Base-by-base conservation (phyloP, 345 rosid genomes). In the Trapa bicornis region DNA sequence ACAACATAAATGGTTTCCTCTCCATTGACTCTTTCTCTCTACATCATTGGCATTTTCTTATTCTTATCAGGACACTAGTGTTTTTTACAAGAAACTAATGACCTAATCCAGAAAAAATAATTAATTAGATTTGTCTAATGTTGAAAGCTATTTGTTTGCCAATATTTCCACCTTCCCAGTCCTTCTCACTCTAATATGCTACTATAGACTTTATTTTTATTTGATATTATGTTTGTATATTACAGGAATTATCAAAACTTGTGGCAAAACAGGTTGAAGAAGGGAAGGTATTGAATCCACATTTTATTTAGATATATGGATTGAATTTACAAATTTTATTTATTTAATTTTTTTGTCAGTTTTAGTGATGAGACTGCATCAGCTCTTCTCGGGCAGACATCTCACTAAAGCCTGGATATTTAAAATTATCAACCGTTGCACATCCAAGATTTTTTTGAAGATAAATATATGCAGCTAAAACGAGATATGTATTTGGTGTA, bases 211-310 rank as follows among this genome's bases (percentile, higher is more conserved):
- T 37, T 37, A 11, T 41, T 41, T 41, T 41, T 8, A 14, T 53
- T 33, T 67, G 11, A 35, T 67, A 5, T 38, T 17, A 22, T 14
- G 56, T 66, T 70, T 16, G 68, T 48, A 57, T 71, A 8, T 52
- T 81, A 74, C 86, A 93, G 98, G 90, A 93, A 70, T 70, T 93
- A 70, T 75, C 90, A 8, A 93, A 87, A 80, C 72, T 90, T 76
- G 98, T 93, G 65, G 96, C 96, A 42, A 93, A 88, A 77, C 89
- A 84, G 74, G 75, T 94, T 74, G 98, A 93, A 79, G 97, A 93
- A 76, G 96, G 96, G 54, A 90, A 90, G 98, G 98, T 93, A 66
- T 52, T 58, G 67, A 64, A 48, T 72, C 1, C 22, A 50, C 62
- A 32, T 48, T 22, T 35, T 35, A 11, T 35, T 37, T 16, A 0